Percentiles rank a stretch among this genome's conserved stretches.
phyloP scores from a whole-genome alignment of 495 filamentous ascomycete species.

The Talaromyces liani region DNA sequence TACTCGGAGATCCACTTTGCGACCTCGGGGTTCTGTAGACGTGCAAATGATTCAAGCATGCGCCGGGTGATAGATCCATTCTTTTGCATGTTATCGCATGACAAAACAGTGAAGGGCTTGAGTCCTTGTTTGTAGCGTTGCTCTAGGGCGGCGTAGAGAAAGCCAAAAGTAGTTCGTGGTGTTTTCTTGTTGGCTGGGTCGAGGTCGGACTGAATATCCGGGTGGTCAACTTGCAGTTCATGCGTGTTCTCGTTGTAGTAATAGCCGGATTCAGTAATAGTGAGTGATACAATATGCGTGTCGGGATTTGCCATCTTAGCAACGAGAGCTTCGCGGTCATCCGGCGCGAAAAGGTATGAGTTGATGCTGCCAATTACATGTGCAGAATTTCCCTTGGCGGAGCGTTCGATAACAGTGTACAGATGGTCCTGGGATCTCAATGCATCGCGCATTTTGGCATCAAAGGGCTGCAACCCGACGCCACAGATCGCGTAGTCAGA shows the following conservation, averaged over 20 bases:
- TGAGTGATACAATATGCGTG: conserved; percentile 43
- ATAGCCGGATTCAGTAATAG: conserved; percentile 45
- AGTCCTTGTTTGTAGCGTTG: conserved; percentile 32
- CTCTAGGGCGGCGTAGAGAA: conserved; percentile 38
- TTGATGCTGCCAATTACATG: conserved; percentile 42
- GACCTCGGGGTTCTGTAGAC: conserved; percentile 29
- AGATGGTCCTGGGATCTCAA: conserved; percentile 36
- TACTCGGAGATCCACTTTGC: conserved; percentile 37
- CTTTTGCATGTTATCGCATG: conserved; percentile 47
- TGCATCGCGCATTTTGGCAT: conserved; percentile 37
- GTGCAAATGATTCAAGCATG: conserved; percentile 41
- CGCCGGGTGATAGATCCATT: conserved; percentile 42
- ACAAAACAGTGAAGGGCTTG: conserved; percentile 42
- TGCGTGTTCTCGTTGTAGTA: conserved; percentile 47
- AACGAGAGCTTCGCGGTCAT: conserved; percentile 38
- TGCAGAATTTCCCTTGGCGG: conserved; percentile 35
- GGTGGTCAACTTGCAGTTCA: conserved; percentile 36
- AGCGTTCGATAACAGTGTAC: conserved; percentile 42
- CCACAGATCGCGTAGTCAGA: conserved; percentile 39
- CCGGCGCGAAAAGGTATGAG: conserved; percentile 40
- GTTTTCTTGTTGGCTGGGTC: conserved; percentile 29
- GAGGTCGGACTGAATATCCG: conserved; percentile 40
- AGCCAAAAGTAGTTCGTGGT: conserved; percentile 39
- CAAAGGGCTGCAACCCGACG: conserved; percentile 39
- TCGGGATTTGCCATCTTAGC: conserved; percentile 44